Base-by-base conservation (phyloP, 176 grass and related monocot species). In the Themeda triandra region DNA sequence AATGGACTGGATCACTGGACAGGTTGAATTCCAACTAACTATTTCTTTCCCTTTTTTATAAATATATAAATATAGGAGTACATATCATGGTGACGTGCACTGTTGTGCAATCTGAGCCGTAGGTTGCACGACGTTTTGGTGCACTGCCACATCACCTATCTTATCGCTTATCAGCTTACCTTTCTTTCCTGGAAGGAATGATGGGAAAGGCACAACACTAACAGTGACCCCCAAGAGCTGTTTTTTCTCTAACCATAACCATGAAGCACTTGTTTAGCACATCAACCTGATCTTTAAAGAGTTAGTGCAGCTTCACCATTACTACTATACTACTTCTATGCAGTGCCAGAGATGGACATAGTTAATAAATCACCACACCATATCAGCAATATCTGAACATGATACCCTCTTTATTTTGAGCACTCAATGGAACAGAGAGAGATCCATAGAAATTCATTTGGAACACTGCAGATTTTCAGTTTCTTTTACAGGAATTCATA, bases 141-240 rank as follows among this genome's bases (percentile, higher is more conserved):
- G 75, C 75, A 86, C 66, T 79, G 56, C 56, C 68, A 53, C 76
- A 86, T 79, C 84, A 80, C 77, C 35, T 53, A 80, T 80, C 84
- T 48, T 72, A 65, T 86, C 84, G 30, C 32, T 53, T 81, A 69
- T 80, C 78, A 67, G 41, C 63, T 64, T 28, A 15, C 76, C 74
- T 51, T 73, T 86, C 56, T 54, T 80, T 80, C 77, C 36, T 31
- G 23, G 10, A 33, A 41, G 24, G 77, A 86, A 86, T 74, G 77
- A 41, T 66, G 84, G 49, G 27, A 46, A 72, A 71, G 51, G 9
- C 66, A 63, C 39, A 73, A 73, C 31, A 33, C 45, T 65, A 84
- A 80, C 66, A 49, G 76, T 73, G 76, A 58, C 49, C 59, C 41
- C 62, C 41, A 67, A 67, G 78, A 80, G 63, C 18, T 21, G 12